Percentiles rank a stretch among this genome's conserved stretches.
phyloP scores from a whole-genome alignment of 768 basidiomycete genomes.

The Kwoniella bestiolae region DNA sequence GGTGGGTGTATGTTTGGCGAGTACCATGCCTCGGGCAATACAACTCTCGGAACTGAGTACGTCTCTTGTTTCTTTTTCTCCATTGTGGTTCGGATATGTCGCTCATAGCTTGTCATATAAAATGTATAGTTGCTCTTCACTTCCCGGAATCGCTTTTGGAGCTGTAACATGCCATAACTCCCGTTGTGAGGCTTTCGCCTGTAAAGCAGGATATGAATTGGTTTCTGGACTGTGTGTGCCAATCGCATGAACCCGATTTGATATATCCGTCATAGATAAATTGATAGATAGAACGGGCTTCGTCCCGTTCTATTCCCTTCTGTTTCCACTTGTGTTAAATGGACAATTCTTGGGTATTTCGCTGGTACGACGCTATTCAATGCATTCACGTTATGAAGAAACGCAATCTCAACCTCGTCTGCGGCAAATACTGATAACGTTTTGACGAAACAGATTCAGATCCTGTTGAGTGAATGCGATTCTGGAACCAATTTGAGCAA shows the following conservation, averaged over 20 bases:
- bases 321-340: no score
- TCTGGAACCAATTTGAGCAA: no score
- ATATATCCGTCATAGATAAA: not conserved
- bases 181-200: conserved; percentile 24
- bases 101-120: no score
- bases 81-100: no score
- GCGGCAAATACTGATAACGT: no score
- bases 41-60: conserved; percentile 17
- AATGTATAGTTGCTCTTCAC: conserved; percentile 21
- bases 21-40: not conserved
- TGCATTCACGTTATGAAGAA: no score
- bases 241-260: conserved; percentile 57
- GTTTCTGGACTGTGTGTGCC: conserved; percentile 17
- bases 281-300: not conserved
- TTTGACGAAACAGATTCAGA: no score
- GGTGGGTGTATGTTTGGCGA: conserved; percentile 22
- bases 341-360: no score
- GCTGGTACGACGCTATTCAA: no score
- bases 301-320: no score
- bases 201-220: conserved; percentile 25
- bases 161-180: conserved; percentile 24
- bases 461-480: no score
- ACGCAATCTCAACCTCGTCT: no score
- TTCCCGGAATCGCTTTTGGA: conserved; percentile 20
- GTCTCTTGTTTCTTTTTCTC: not conserved